Evolutionary conservation across 1,284 basidiomycete species (phyloP), one percentile per base, ranked within the genome.

Genomic region (Schizopora paradoxa): DNA sequence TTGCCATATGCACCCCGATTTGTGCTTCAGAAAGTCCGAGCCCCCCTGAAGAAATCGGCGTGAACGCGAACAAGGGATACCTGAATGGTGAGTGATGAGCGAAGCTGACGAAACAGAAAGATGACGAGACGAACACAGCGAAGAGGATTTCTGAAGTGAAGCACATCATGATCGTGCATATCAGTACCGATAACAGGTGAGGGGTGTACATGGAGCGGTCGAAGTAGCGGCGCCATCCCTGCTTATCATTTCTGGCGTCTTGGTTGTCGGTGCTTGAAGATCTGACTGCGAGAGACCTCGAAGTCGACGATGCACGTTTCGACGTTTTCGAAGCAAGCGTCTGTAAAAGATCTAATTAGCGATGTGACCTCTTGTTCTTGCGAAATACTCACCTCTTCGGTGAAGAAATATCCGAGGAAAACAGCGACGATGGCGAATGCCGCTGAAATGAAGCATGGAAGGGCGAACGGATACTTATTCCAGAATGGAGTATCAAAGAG

Each of bases 1-100:
- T 43, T 5, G 52, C 50, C 27, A 59, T 48, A 16, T 58, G 51
- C 13, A 49, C 29, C 27, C 58, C 58, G 26, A 59, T 58, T 18
- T 57, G 40, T 3, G 45, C 45, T 29, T 56, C 54, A 18, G 25
- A 28, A 41, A 59, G 46, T 1, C 58, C 56, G 13, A 59, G 51
- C 22, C 58, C 58, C 16, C 56, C 58, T 23, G 55, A 56, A 2
- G 33, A 28, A 31, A 58, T 49, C 21, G 56, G 55, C 3, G 58
- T 59, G 41, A 51, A 57, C 28, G 53, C 54, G 34, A 58, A 58
- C n/a, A 58, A 33, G 11, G 57, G 51, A 43, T 51, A 56, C 40
- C 55, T 54, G 37, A 13, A 36, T 39, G 36, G n/a, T n/a, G n/a
- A n/a, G n/a, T n/a, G n/a, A n/a, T 34, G 41, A 14, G 36, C 28